Base-by-base conservation (phyloP, 83 land plant species). In the Picea abies region DNA sequence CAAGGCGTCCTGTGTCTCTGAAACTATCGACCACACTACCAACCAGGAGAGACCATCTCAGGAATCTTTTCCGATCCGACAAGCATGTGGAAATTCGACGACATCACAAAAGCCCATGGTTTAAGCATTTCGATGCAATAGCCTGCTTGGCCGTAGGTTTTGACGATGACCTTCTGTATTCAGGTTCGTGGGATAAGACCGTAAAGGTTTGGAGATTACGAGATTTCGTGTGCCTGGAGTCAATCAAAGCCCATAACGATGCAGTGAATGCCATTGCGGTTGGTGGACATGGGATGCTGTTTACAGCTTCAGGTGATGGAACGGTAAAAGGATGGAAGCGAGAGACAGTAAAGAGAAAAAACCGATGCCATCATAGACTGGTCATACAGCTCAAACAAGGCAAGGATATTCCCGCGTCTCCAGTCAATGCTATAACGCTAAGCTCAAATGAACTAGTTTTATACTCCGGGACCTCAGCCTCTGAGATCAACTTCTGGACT, bases 401-500 rank as follows among this genome's bases (percentile, higher is more conserved):
- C 14, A 52, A 52, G 58, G 58, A 52, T 52, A 52, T 2, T 76
- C 80, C n/a, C 64, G 83, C 32, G 86, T 88, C 88, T 0, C 81
- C 89, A 0, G 83, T 92, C 35, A 90, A 88, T 65, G 90, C 92
- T 3, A 72, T 92, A 22, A 90, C 87, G 12, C 63, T 92, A 32
- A 85, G 87, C 79, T 15, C 60, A 12, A 35, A 19, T 14, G 44
- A 63, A 16, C 41, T 65, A 22, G 65, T 86, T 75, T 85, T 92
- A 60, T 92, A 92, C 73, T 84, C 91, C 10, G 92, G 89, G 11
- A 90, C 92, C 1, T 84, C 90, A 0, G 89, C 88, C 23, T 88
- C 90, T 4, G 8, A 76, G 11, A 80, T 92, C 7, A 90, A 83
- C 75, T 83, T 90, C 19, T 92, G 90, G 90, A 87, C 83, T 85